A percentile compares a stretch with the other conserved stretches of the same genome.
These are phyloP conservation scores for Cadophora luteo-olivacea DNA, from an alignment of 2,329 filamentous ascomycete genomes.

Conservation along the genomic window DNA sequence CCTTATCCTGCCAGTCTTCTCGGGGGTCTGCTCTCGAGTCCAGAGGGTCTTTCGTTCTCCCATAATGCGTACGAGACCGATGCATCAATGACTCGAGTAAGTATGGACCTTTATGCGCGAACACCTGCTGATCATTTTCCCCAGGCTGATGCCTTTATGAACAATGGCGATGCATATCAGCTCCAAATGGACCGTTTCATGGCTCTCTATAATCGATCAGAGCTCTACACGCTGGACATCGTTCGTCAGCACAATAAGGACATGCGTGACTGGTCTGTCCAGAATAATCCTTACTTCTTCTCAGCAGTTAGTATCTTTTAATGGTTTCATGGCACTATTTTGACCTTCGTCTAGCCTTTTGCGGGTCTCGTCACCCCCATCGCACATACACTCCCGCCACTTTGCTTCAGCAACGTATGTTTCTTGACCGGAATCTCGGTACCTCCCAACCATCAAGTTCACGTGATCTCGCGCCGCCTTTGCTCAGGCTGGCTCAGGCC, in stretches of 20 bases:
- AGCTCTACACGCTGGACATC: constrained; percentile 28
- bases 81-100: constrained; percentile 24
- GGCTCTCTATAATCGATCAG: constrained; percentile 19
- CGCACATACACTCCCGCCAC: constrained; percentile 22
- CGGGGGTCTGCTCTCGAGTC: constrained; percentile 18
- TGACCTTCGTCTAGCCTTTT: constrained; percentile 21
- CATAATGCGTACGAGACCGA: constrained; percentile 33
- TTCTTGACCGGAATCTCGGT: background rate
- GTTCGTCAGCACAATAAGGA: constrained; percentile 27
- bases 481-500: background rate
- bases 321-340: background rate
- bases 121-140: background rate
- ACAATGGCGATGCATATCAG: constrained; percentile 24
- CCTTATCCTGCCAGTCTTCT: constrained; percentile 24
- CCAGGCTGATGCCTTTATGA: constrained; percentile 27
- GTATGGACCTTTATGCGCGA: background rate
- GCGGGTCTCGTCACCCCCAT: constrained; percentile 25
- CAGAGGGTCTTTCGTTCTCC: constrained; percentile 24
- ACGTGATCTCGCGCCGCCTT: background rate
- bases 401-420: constrained; percentile 22
- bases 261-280: constrained; percentile 23
- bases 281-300: constrained; percentile 58
- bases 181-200: constrained; percentile 26
- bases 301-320: constrained; percentile 46
- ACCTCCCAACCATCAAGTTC: background rate